A percentile compares a stretch with the other conserved stretches of the same genome.
Evolutionary conservation across 257 asterid genomes (phyloP).

Genomic region (Solanum appendiculatum): DNA sequence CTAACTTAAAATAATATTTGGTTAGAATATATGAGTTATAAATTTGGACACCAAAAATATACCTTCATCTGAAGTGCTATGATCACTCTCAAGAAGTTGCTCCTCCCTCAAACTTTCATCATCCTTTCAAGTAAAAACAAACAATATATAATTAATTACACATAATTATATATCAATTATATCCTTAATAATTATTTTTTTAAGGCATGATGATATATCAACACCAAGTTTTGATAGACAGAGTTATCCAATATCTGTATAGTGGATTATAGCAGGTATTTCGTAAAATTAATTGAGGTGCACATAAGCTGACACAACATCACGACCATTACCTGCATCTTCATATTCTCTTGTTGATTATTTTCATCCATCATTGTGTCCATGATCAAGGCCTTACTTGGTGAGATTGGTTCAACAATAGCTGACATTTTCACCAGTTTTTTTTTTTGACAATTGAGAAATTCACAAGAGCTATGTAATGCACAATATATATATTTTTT

Average conservation of each 20-base stretch:
- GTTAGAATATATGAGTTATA: neutral
- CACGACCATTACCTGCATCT: neutral
- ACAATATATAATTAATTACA: neutral
- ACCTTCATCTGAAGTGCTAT: slow-evolving; percentile 8
- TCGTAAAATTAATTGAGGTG: neutral
- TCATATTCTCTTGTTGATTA: neutral
- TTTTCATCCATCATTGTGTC: neutral
- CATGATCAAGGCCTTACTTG: neutral
- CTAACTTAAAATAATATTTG: neutral
- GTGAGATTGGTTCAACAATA: neutral
- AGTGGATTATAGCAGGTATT: neutral
- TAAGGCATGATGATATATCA: neutral
- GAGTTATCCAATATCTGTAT: neutral
- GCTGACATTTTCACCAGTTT: neutral
- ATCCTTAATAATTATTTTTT: no score
- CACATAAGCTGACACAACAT: neutral
- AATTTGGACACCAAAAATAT: neutral
- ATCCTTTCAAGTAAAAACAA: neutral
- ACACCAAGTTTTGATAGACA: neutral
- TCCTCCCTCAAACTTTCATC: slow-evolving; percentile 5
- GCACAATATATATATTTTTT: neutral
- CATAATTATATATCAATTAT: neutral
- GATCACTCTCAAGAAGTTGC: slow-evolving; percentile 10
- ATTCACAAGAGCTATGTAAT: neutral
- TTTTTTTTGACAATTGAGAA: neutral